Percentiles rank a stretch among this genome's conserved stretches.
These are phyloP conservation scores for Papiliotrema flavescens DNA, from an alignment of 1,284 basidiomycete species.

Conservation along the genomic window DNA sequence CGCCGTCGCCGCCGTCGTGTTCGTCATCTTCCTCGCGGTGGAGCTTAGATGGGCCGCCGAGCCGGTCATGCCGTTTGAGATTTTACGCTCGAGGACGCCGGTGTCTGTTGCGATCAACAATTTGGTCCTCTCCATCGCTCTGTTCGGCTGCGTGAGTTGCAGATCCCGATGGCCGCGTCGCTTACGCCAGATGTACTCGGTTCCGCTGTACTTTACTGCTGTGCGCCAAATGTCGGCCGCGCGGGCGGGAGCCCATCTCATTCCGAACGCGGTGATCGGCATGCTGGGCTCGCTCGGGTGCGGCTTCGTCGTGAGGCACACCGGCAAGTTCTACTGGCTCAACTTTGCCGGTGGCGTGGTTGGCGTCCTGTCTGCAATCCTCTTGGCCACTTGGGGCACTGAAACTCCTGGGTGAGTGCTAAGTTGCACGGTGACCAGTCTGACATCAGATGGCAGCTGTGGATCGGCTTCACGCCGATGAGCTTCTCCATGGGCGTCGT, in stretches of 20 bases:
- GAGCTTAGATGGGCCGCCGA: slow-evolving; percentile 70
- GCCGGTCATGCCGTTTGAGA: slow-evolving; percentile 77
- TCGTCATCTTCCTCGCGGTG: slow-evolving; percentile 63
- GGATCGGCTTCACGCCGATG: slow-evolving; percentile 51
- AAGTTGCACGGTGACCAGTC: slow-evolving; percentile 27
- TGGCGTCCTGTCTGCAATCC: slow-evolving; percentile 21
- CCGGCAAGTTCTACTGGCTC: slow-evolving; percentile 72
- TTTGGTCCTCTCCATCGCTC: slow-evolving; percentile 59
- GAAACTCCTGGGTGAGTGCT: slow-evolving; percentile 56
- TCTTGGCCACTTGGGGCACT: slow-evolving; percentile 28
- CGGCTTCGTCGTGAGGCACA: slow-evolving; percentile 79
- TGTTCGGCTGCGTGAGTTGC: slow-evolving; percentile 69
- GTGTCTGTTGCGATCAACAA: slow-evolving; percentile 75
- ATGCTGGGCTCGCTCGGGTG: slow-evolving; percentile 75
- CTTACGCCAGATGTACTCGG: slow-evolving; percentile 67
- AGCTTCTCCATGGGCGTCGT: slow-evolving; percentile 28
- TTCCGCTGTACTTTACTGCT: slow-evolving; percentile 83
- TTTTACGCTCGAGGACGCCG: slow-evolving; percentile 65
- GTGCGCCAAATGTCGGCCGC: slow-evolving; percentile 70
- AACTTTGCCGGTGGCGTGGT: slow-evolving; percentile 23
- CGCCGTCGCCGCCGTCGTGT: slow-evolving; percentile 56
- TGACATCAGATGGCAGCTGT: slow-evolving; percentile 51
- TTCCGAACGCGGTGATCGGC: slow-evolving; percentile 81
- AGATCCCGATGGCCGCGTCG: slow-evolving; percentile 2
- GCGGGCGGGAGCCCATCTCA: slow-evolving; percentile 71